Evolutionary conservation across 1,284 basidiomycete genomes (phyloP).

Genomic region (Ustilago esculenta): DNA sequence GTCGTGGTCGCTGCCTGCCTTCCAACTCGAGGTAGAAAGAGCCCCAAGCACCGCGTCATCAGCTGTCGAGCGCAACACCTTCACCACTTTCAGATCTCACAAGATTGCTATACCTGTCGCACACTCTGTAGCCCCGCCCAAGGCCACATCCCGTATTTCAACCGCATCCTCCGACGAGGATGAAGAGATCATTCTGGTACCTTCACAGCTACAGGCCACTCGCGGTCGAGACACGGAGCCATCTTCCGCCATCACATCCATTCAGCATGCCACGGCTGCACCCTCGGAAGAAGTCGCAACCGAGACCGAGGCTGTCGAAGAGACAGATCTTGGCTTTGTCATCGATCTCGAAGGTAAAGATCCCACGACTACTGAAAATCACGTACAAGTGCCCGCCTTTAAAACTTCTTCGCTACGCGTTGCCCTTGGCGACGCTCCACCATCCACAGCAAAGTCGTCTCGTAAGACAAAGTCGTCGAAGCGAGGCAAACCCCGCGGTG

Average conservation of each 20-base stretch:
- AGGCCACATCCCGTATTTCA: constrained; percentile 10
- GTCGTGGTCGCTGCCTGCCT: constrained; percentile 27
- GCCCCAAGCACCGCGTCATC: background rate
- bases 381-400: background rate
- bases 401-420: constrained; percentile 16
- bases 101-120: no score
- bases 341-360: constrained; percentile 47
- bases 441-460: background rate
- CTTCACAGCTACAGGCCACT: constrained; percentile 5
- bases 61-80: background rate
- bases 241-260: background rate
- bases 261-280: background rate
- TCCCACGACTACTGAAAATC: background rate
- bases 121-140: background rate
- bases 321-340: constrained; percentile 26
- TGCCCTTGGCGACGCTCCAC: constrained; percentile 35
- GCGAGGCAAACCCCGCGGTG: constrained; percentile 17
- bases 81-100: background rate
- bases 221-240: background rate
- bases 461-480: constrained; percentile 13
- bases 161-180: constrained; percentile 24
- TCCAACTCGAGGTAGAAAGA: constrained; percentile 13
- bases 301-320: constrained; percentile 13
- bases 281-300: constrained; percentile 13
- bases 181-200: constrained; percentile 34